Evolutionary conservation across 176 grass and related monocot species (phyloP), one percentile per base, ranked within the genome.

Genomic region (Tillandsia fasciculata): DNA sequence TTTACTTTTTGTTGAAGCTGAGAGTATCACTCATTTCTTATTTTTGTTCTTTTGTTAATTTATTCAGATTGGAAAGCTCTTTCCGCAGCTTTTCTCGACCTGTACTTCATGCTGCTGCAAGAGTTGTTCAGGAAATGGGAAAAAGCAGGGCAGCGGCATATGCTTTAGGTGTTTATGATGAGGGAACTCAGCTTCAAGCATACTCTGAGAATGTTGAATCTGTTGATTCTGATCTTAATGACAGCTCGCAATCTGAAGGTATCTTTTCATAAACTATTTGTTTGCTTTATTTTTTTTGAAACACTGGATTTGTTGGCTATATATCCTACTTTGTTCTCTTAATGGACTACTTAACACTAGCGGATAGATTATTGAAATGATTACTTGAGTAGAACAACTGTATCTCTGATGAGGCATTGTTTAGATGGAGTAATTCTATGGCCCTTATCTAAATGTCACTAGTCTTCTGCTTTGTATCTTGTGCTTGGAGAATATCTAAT

Each of bases 81-180:
- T 99, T 99, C 77, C 83, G 94, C 72, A 93, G 84, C 84, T 99
- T 87, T 77, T 93, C 94, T 76, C 89, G 94, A 42, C 94, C 94
- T 51, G 89, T 90, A 69, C 84, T 99, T 81, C 89, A 99, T 83
- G 84, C 94, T 74, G 89, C 94, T 48, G 89, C 94, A 70, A 93
- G 94, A 83, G 89, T 99, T 64, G 94, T 99, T 74, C 94, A 93
- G 73, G 94, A 99, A 85, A 99, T 99, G 94, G 94, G 94, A 26
- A 99, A 90, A 82, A 99, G 94, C 85, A 93, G 90, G 73, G 94
- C 94, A 51, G 94, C 89, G 54, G 89, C 94, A 70, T 92, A 86
- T 77, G 80, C 94, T 18, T 86, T 99, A 78, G 94, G 94, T 77
- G 77, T 83, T 79, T 90, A 90, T 87, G 90, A 93, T 20, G 94